Evolutionary conservation across 495 filamentous ascomycete species (phyloP).

Genomic region (Bombardia bombarda): DNA sequence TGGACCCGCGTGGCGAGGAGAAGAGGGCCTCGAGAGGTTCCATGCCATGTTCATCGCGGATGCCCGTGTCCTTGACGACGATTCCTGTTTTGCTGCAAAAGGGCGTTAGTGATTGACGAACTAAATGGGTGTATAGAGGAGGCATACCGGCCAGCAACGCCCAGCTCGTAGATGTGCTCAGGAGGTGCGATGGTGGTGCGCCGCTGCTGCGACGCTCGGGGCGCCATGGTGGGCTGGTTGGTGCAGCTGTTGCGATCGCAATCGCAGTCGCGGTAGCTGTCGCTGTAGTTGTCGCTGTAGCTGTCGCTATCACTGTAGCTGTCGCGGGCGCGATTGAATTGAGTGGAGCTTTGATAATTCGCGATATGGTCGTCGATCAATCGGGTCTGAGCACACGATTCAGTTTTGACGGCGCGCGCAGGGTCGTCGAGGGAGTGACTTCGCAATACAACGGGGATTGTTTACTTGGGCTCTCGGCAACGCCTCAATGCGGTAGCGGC

Average conservation of each 20-base stretch:
- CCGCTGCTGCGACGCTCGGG: conserved; percentile 27
- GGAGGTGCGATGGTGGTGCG: conserved; percentile 25
- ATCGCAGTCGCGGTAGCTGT: not conserved
- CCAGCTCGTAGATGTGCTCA: conserved; percentile 41
- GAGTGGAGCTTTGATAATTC: too few species aligned
- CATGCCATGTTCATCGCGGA: conserved; percentile 86
- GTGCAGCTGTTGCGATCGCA: not conserved
- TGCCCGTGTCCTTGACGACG: conserved; percentile 66
- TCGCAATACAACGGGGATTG: too few species aligned
- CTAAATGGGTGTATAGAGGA: too few species aligned
- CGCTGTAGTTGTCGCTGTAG: not conserved
- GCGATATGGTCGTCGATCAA: too few species aligned
- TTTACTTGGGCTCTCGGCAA: not conserved
- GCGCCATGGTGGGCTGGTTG: conserved; percentile 18
- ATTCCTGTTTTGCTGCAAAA: conserved; percentile 67
- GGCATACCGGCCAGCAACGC: conserved; percentile 41
- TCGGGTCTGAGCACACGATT: too few species aligned
- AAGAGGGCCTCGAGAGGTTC: conserved; percentile 80
- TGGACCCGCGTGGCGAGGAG: conserved; percentile 60
- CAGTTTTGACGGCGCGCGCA: too few species aligned
- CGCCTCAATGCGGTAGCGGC: too few species aligned
- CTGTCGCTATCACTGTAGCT: too few species aligned
- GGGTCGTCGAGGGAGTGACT: too few species aligned
- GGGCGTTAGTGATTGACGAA: too few species aligned
- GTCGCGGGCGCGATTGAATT: too few species aligned